phyloP scores from a whole-genome alignment of 805 yeast genomes.

The Hanseniaspora singularis region DNA sequence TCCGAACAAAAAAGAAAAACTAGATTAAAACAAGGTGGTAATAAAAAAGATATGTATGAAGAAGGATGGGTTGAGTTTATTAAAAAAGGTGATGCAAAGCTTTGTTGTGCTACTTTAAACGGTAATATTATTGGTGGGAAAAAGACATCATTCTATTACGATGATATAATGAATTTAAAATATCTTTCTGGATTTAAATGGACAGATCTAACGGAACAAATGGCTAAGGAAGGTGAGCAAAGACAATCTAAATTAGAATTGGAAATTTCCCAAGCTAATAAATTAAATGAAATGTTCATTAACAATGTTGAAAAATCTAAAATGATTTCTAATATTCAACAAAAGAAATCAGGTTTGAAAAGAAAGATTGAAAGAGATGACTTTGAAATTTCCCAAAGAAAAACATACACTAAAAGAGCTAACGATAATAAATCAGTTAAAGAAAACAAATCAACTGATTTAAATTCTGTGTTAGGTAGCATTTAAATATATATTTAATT shows the following conservation, averaged over 20 bases:
- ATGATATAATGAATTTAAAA: slow-evolving; percentile 83
- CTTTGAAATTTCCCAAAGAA: slow-evolving; percentile 53
- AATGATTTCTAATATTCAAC: slow-evolving; percentile 56
- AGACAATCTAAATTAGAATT: slow-evolving; percentile 79
- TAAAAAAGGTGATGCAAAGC: slow-evolving; percentile 73
- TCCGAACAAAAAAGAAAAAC: slow-evolving; percentile 49
- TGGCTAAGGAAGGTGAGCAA: slow-evolving; percentile 77
- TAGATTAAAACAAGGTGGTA: slow-evolving; percentile 80
- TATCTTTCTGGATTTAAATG: slow-evolving; percentile 88
- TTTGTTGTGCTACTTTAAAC: slow-evolving; percentile 75
- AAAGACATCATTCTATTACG: slow-evolving; percentile 81
- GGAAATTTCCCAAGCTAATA: slow-evolving; percentile 79
- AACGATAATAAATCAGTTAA: slow-evolving; percentile 43
- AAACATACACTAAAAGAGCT: slow-evolving; percentile 54
- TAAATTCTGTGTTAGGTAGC: slow-evolving; percentile 33
- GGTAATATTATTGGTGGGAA: slow-evolving; percentile 87
- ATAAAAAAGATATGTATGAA: slow-evolving; percentile 71
- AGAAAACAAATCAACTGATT: slow-evolving; percentile 31
- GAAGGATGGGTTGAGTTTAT: slow-evolving; percentile 97
- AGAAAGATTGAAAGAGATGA: slow-evolving; percentile 23
- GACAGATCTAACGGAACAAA: slow-evolving; percentile 87
- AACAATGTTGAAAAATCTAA: slow-evolving; percentile 77
- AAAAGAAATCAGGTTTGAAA: slow-evolving; percentile 29
- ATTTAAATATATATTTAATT: background rate
- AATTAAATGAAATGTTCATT: slow-evolving; percentile 72